Evolutionary conservation across 306 rosid genomes (phyloP).

Genomic region (Quillaja saponaria): DNA sequence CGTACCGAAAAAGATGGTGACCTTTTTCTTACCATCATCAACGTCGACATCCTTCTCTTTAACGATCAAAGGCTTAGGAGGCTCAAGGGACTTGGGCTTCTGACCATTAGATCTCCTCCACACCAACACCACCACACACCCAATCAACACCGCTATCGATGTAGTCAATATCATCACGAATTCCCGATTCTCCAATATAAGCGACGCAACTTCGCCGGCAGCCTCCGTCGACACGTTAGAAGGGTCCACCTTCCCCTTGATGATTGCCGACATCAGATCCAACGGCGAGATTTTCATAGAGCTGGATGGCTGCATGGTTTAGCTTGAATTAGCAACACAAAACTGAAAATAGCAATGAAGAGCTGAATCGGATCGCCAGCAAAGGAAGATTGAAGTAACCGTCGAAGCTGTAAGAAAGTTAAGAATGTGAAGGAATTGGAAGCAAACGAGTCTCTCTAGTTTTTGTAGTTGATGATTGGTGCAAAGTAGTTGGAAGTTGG

Average conservation of each 20-base stretch:
- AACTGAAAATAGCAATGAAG: not conserved
- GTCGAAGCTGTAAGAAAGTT: not conserved
- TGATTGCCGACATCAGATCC: conserved; percentile 82
- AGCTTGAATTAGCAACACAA: not conserved
- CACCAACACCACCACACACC: conserved; percentile 71
- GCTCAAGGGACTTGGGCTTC: conserved; percentile 43
- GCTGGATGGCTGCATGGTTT: conserved; percentile 59
- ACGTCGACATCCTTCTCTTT: conserved; percentile 48
- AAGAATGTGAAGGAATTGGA: not conserved
- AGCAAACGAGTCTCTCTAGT: conserved; percentile 19
- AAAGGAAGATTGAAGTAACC: not conserved
- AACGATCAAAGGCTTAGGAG: conserved; percentile 47
- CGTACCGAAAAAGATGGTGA: conserved; percentile 89
- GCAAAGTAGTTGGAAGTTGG: conserved; percentile 39
- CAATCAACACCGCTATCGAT: conserved; percentile 79
- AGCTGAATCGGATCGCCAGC: not conserved
- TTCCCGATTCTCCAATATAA: conserved; percentile 71
- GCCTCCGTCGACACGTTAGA: conserved; percentile 53
- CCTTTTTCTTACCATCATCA: conserved; percentile 82
- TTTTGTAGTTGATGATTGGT: conserved; percentile 23
- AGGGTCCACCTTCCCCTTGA: conserved; percentile 72
- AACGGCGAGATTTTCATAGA: conserved; percentile 80
- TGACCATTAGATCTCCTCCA: conserved; percentile 71
- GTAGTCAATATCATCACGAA: conserved; percentile 67
- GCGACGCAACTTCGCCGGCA: conserved; percentile 41